A percentile compares a stretch with the other conserved stretches of the same genome.
Conservation (phyloP, 352 stramenopile genomes). For the Aphanomyces euteiches region DNA sequence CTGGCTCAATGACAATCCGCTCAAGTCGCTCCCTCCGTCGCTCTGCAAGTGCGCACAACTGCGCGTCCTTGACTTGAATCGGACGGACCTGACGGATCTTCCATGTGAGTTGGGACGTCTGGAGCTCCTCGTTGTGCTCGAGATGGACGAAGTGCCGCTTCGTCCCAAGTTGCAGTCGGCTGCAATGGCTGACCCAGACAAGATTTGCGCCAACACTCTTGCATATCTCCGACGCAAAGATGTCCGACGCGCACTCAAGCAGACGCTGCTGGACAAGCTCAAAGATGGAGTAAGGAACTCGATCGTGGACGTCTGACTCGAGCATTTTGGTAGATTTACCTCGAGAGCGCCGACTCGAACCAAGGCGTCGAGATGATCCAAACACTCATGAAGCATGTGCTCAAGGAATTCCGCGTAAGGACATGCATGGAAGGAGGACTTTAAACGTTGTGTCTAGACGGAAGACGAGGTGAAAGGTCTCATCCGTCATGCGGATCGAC, state of each 20-base stretch:
- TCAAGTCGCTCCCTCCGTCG: constrained; percentile 48
- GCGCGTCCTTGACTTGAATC: constrained; percentile 65
- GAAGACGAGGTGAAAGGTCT: constrained; percentile 70
- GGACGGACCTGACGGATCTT: constrained; percentile 55
- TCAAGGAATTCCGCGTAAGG: constrained; percentile 53
- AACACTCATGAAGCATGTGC: constrained; percentile 45
- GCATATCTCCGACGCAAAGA: constrained; percentile 57
- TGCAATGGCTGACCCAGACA: not conserved
- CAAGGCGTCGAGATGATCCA: constrained; percentile 53
- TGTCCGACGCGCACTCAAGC: constrained; percentile 57
- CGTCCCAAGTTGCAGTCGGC: constrained; percentile 48
- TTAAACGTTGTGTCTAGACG: constrained; percentile 14
- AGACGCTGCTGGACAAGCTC: constrained; percentile 52
- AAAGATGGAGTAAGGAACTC: constrained; percentile 40
- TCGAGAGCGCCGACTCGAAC: constrained; percentile 25
- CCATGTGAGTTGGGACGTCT: constrained; percentile 67
- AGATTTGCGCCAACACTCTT: constrained; percentile 50
- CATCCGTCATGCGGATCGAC: constrained; percentile 72
- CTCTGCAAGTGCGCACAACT: constrained; percentile 64
- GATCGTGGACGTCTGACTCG: not conserved
- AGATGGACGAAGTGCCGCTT: constrained; percentile 69
- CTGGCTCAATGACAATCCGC: constrained; percentile 83
- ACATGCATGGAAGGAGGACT: constrained; percentile 33
- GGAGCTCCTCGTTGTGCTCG: constrained; percentile 56
- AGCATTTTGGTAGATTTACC: constrained; percentile 1